Conservation (phyloP, 2,329 filamentous ascomycete species). For the Eutypella sp. region DNA sequence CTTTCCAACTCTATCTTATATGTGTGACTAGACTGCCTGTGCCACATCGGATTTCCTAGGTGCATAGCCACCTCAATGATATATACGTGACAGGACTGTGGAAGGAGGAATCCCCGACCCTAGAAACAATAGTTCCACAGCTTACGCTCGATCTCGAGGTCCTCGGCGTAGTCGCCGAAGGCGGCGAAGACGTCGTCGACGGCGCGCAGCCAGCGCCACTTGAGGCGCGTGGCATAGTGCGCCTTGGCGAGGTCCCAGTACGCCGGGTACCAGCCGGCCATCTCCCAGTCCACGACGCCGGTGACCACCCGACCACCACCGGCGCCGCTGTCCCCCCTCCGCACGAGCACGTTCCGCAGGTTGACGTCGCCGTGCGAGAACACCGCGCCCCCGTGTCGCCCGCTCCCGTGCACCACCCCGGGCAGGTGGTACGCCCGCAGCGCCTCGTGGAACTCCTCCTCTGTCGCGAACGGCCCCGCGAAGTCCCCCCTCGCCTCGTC, state of each 20-base stretch:
- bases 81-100: no score
- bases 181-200: not conserved
- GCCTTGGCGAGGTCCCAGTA: not conserved
- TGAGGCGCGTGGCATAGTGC: not conserved
- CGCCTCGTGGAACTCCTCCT: conserved; percentile 6
- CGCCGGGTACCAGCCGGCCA: not conserved
- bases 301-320: no score
- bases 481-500: conserved; percentile 7
- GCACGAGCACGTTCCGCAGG: not conserved
- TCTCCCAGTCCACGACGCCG: not conserved
- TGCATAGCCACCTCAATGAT: no score
- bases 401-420: conserved; percentile 2
- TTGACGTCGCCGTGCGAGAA: not conserved
- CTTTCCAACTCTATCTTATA: no score
- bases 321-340: not conserved
- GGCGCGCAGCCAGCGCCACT: not conserved
- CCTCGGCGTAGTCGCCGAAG: not conserved
- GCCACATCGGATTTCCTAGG: no score
- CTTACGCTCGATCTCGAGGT: not conserved
- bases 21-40: no score
- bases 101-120: no score
- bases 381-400: not conserved
- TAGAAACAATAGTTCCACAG: not conserved
- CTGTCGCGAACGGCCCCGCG: conserved; percentile 5
- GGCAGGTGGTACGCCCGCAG: conserved; percentile 4